Percentiles rank a stretch among this genome's conserved stretches.
phyloP scores from a whole-genome alignment of 2,329 filamentous ascomycete genomes.

The Aspergillus puulaauensis region DNA sequence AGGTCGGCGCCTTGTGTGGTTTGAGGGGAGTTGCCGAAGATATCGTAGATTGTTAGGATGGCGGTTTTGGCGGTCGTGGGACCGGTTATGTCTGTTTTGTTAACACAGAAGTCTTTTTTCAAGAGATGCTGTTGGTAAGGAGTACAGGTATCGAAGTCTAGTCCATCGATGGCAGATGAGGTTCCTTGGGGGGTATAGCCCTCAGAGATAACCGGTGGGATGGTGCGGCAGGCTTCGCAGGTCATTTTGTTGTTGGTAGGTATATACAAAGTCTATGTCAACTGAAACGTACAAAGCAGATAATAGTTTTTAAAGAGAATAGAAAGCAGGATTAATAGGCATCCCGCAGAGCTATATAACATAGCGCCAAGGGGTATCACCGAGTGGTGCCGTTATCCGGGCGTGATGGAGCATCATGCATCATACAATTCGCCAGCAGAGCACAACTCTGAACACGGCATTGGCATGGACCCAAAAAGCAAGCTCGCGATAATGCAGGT shows the following conservation, averaged over 20 bases:
- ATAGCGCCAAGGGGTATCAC: no score
- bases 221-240: conserved; percentile 34
- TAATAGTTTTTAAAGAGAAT: no score
- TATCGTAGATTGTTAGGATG: conserved; percentile 64
- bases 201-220: conserved; percentile 55
- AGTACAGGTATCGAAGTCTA: conserved; percentile 50
- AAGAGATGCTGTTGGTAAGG: not conserved
- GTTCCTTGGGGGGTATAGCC: conserved; percentile 57
- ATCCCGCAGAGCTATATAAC: no score
- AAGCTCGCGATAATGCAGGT: no score
- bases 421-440: not conserved
- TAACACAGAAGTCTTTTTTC: not conserved
- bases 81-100: conserved; percentile 37
- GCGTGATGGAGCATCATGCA: not conserved
- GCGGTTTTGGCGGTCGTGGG: conserved; percentile 54
- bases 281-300: not conserved
- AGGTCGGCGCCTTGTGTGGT: conserved; percentile 68
- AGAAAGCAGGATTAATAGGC: no score
- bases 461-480: no score
- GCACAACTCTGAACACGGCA: no score
- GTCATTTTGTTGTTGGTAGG: conserved; percentile 17
- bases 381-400: not conserved
- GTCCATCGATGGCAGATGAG: conserved; percentile 57
- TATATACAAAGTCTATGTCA: not conserved
- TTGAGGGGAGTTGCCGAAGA: conserved; percentile 67